Percentiles rank a stretch among this genome's conserved stretches.
Conservation (phyloP, 495 filamentous ascomycete genomes). For the Neurospora discreta region DNA sequence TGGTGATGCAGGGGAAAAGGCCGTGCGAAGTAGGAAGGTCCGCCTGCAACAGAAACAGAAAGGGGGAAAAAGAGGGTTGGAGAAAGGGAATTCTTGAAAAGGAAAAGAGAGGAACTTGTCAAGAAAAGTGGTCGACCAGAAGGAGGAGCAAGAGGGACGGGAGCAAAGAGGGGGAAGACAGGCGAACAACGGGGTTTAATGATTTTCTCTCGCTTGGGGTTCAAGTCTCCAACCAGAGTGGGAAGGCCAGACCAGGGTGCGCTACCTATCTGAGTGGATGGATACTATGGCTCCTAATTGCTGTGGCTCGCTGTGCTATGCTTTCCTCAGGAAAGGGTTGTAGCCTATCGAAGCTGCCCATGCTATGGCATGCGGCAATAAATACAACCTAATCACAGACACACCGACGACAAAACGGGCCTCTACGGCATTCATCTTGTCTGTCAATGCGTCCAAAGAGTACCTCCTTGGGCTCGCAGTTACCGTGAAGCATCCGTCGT, state of each 20-base stretch:
- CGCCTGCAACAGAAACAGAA: conserved; percentile 22
- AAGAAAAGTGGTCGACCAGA: not conserved
- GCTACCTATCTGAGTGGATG: not conserved
- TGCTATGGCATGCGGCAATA: not conserved
- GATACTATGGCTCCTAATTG: not conserved
- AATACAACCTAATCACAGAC: not conserved
- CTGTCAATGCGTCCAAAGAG: not conserved
- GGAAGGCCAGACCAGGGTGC: not conserved
- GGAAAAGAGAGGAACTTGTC: conserved; percentile 13
- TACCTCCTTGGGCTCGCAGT: not conserved
- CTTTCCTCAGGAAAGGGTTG: not conserved
- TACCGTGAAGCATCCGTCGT: not conserved
- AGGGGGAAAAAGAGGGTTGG: conserved; percentile 18
- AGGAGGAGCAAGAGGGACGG: conserved; percentile 16
- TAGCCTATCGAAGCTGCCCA: not conserved
- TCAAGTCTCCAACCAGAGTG: not conserved
- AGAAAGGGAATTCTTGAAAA: conserved; percentile 20
- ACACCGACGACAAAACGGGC: not conserved
- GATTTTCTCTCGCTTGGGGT: conserved; percentile 18
- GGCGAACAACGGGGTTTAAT: conserved; percentile 30
- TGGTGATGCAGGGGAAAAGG: conserved; percentile 12
- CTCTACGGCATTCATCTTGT: not conserved
- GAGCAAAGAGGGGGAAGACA: conserved; percentile 11
- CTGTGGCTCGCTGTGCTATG: not conserved
- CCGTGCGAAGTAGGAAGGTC: conserved; percentile 2